Base-by-base conservation (phyloP, 208 protist species). In the Leptomonas pyrrhocoris region DNA sequence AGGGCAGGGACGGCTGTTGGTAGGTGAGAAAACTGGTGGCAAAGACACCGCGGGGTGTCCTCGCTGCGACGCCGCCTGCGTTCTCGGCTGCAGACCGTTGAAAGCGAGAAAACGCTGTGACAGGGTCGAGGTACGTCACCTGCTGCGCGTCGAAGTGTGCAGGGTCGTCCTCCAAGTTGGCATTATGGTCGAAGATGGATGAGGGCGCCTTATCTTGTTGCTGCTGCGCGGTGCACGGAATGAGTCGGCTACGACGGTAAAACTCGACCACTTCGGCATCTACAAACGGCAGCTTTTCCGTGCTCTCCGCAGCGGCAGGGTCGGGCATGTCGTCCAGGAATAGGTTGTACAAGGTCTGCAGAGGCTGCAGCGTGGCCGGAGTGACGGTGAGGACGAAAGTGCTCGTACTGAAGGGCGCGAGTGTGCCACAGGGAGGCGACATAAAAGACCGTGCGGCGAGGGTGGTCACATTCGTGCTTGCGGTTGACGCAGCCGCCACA, bases 21-120 rank as follows among this genome's bases (percentile, higher is more conserved):
- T 90, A 90, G n/a, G 91, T 73, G 61, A 90, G 84, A 74, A 96
- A 92, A 30, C 88, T 85, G 23, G 80, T 81, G 15, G 78, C 80
- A 73, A 94, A 96, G 51, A 85, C 83, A 25, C 67, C 76, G 27
- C 50, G 0, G 49, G 57, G n/a, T 1, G 59, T 27, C 25, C 28
- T 59, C 19, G 31, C 71, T 27, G 30, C 23, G 2, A 12, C 27
- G 27, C 50, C 23, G 36, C 0, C 34, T 15, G 30, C 23, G 6
- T 11, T 18, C 18, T 54, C 48, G 0, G 16, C 58, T 12, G n/a
- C n/a, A 16, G 28, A 28, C 12, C 45, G 48, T 18, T 34, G 63
- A 28, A 66, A 77, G 42, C 58, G 72, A 9, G 64, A 43, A 36
- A 77, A 77, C 40, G 61, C 72, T 6, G 63, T 49, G 25, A 77